A percentile compares a stretch with the other conserved stretches of the same genome.
Evolutionary conservation across 1,284 basidiomycete genomes (phyloP).

Genomic region (Trametes versicolor): DNA sequence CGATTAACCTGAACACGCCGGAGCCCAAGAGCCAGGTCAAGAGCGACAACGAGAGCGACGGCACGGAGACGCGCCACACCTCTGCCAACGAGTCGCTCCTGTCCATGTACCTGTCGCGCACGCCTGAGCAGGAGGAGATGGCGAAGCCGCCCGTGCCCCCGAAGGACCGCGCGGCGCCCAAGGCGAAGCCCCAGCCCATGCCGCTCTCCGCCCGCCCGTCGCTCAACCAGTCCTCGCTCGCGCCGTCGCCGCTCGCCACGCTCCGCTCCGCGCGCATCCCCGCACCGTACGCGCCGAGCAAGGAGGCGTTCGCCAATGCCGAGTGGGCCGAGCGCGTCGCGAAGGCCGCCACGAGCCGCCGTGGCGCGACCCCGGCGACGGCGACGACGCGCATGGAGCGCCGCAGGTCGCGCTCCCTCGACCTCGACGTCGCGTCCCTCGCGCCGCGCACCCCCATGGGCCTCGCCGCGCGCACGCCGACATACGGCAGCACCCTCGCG

Average conservation of each 20-base stretch:
- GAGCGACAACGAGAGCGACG: slow-evolving; percentile 5
- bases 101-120: slow-evolving; percentile 44
- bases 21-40: slow-evolving; percentile 24
- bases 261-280: slow-evolving; percentile 28
- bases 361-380: slow-evolving; percentile 25
- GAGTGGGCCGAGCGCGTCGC: slow-evolving; percentile 38
- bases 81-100: slow-evolving; percentile 42
- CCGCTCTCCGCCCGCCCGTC: slow-evolving; percentile 30
- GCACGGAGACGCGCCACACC: slow-evolving; percentile 17
- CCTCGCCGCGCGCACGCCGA: slow-evolving; percentile 24
- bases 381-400: slow-evolving; percentile 34
- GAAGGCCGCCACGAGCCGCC: slow-evolving; percentile 21
- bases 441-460: slow-evolving; percentile 23
- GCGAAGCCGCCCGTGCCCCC: slow-evolving; percentile 28
- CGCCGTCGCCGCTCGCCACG: slow-evolving; percentile 26
- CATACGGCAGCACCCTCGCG: slow-evolving; percentile 26
- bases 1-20: slow-evolving; percentile 39
- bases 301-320: slow-evolving; percentile 32
- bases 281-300: slow-evolving; percentile 16
- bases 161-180: slow-evolving; percentile 22
- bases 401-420: slow-evolving; percentile 38
- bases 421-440: slow-evolving; percentile 22
- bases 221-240: slow-evolving; percentile 25
- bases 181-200: slow-evolving; percentile 27
- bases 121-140: slow-evolving; percentile 28